phyloP scores from a whole-genome alignment of 2,329 filamentous ascomycete species.

The Talaromyces piceae region DNA sequence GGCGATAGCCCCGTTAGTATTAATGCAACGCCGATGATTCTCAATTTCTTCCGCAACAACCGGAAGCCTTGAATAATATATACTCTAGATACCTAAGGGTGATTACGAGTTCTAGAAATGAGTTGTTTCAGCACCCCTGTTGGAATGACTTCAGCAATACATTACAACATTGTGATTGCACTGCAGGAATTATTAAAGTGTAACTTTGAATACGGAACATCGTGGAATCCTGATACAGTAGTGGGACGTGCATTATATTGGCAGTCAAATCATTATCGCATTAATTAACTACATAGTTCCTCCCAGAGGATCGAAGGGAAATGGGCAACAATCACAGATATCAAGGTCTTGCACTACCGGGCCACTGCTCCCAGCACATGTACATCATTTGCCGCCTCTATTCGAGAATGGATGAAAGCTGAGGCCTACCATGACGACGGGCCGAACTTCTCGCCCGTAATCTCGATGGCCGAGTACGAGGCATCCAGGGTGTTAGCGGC shows the following conservation, averaged over 20 bases:
- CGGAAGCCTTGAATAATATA: neutral
- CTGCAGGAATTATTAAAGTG: no score
- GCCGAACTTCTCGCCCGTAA: conserved; percentile 54
- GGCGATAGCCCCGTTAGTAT: neutral
- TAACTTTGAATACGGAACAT: no score
- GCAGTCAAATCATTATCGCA: neutral
- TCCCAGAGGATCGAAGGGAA: neutral
- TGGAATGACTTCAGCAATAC: no score
- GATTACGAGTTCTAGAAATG: no score
- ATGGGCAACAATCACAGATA: neutral
- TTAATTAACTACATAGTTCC: neutral
- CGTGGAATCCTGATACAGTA: no score
- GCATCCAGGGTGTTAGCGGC: conserved; percentile 56
- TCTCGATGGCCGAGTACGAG: conserved; percentile 52
- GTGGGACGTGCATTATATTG: neutral
- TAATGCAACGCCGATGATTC: neutral
- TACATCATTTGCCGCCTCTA: no score
- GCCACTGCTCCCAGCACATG: neutral
- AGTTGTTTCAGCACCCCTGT: no score
- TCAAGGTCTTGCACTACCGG: neutral
- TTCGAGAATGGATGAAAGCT: neutral
- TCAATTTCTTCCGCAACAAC: neutral
- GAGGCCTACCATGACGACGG: conserved; percentile 29
- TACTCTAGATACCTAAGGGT: neutral
- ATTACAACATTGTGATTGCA: no score